phyloP scores from a whole-genome alignment of 2,329 filamentous ascomycete genomes.

The Aspergillus quadricinctus region DNA sequence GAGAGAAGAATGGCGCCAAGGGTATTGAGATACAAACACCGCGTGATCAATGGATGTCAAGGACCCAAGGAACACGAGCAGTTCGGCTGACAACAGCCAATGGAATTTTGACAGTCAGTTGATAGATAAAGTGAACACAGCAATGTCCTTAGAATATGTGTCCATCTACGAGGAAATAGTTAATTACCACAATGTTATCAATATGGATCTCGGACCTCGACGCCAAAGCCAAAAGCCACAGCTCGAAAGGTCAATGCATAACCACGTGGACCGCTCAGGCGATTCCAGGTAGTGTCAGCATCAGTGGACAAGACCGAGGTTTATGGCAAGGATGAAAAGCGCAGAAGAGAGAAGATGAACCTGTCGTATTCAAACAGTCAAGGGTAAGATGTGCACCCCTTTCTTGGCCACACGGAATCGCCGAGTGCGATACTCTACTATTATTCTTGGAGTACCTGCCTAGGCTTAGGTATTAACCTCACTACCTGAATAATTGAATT shows the following conservation, averaged over 20 bases:
- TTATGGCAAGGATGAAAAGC: conserved; percentile 1
- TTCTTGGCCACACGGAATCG: not conserved
- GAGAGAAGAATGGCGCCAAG: not conserved
- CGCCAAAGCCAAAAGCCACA: not conserved
- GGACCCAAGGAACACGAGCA: too few species aligned
- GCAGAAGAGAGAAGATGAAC: not conserved
- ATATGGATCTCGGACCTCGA: not conserved
- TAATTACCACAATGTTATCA: not conserved
- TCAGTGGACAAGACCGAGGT: not conserved
- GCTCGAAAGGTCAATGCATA: conserved; percentile 12
- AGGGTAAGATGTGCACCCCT: not conserved
- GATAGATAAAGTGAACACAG: not conserved
- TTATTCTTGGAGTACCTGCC: not conserved
- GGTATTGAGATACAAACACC: not conserved
- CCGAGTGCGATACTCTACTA: not conserved
- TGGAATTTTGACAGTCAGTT: not conserved
- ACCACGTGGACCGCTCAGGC: conserved; percentile 13
- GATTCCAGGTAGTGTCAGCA: not conserved
- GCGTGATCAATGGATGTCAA: not conserved
- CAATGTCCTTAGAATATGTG: not conserved
- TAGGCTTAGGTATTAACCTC: too few species aligned
- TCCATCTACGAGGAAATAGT: not conserved
- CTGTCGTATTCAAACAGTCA: not conserved
- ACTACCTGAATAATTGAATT: too few species aligned
- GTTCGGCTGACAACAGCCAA: not conserved